A percentile compares a stretch with the other conserved stretches of the same genome.
Conservation (phyloP, 345 rosid genomes). For the Euclidium syriacum region DNA sequence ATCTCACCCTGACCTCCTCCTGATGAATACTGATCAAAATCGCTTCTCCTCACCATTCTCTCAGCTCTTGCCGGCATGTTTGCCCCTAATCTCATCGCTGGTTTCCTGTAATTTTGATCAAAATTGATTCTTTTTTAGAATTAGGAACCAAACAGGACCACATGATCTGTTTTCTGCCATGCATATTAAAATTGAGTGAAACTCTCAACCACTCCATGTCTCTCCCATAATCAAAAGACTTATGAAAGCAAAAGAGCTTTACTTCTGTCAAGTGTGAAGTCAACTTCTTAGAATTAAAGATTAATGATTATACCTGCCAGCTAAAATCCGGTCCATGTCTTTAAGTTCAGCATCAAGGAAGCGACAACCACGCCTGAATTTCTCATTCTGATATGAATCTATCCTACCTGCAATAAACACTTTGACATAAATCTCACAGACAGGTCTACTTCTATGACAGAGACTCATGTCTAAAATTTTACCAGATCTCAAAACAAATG, state of each 20-base stretch:
- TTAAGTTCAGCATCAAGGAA: constrained; percentile 92
- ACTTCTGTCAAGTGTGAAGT: constrained; percentile 18
- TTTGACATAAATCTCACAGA: background rate
- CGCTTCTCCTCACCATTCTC: constrained; percentile 66
- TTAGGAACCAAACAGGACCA: constrained; percentile 22
- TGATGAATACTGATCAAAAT: constrained; percentile 72
- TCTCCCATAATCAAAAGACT: constrained; percentile 14
- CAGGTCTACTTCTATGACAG: background rate
- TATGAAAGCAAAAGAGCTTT: constrained; percentile 23
- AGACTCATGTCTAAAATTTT: constrained; percentile 18
- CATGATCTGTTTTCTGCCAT: constrained; percentile 19
- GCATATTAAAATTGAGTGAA: background rate
- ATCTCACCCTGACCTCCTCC: constrained; percentile 62
- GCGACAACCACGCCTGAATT: constrained; percentile 85
- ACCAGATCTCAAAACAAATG: constrained; percentile 85
- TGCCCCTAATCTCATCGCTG: constrained; percentile 81
- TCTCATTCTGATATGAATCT: constrained; percentile 74
- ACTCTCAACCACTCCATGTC: constrained; percentile 29
- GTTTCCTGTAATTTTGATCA: constrained; percentile 46
- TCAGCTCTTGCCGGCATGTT: constrained; percentile 98
- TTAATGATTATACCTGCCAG: constrained; percentile 55
- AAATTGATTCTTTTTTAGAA: constrained; percentile 2
- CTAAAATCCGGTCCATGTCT: constrained; percentile 74
- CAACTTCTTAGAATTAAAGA: constrained; percentile 17
- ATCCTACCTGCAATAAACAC: constrained; percentile 46